phyloP scores from a whole-genome alignment of 352 stramenopile genomes.

The Phytopythium aichiense region DNA sequence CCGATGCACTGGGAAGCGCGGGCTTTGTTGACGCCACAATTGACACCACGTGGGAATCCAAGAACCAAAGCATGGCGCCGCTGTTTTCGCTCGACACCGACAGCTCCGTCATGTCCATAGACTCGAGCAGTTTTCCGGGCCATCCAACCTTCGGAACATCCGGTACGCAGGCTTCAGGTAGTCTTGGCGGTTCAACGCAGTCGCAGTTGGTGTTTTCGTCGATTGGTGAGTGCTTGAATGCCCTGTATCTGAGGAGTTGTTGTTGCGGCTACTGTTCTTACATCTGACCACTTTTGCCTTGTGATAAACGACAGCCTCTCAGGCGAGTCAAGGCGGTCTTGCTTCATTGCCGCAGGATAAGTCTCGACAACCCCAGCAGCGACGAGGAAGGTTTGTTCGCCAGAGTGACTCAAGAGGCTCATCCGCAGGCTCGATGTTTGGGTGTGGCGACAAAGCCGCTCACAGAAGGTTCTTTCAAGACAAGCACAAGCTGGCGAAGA shows the following conservation, averaged over 20 bases:
- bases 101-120: slow-evolving; percentile 1
- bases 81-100: slow-evolving; percentile 76
- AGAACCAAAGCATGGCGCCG: slow-evolving; percentile 63
- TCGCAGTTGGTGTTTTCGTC: slow-evolving; percentile 41
- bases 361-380: background rate
- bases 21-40: slow-evolving; percentile 53
- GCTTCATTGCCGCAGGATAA: too few relatives aligned
- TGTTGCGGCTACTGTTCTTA: background rate
- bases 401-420: background rate
- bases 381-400: background rate
- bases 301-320: background rate
- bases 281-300: background rate
- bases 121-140: slow-evolving; percentile 9
- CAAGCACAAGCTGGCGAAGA: slow-evolving; percentile 47
- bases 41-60: slow-evolving; percentile 65
- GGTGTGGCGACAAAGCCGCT: slow-evolving; percentile 15
- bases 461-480: slow-evolving; percentile 64
- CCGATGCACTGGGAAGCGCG: slow-evolving; percentile 30
- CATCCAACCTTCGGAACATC: background rate
- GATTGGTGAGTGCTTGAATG: slow-evolving; percentile 9
- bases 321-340: background rate
- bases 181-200: slow-evolving; percentile 19
- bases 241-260: background rate
- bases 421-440: background rate
- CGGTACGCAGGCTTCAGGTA: background rate